These are phyloP conservation scores for Simplicillium aogashimaense DNA, from an alignment of 2,329 filamentous ascomycete genomes.

Conservation along the genomic window DNA sequence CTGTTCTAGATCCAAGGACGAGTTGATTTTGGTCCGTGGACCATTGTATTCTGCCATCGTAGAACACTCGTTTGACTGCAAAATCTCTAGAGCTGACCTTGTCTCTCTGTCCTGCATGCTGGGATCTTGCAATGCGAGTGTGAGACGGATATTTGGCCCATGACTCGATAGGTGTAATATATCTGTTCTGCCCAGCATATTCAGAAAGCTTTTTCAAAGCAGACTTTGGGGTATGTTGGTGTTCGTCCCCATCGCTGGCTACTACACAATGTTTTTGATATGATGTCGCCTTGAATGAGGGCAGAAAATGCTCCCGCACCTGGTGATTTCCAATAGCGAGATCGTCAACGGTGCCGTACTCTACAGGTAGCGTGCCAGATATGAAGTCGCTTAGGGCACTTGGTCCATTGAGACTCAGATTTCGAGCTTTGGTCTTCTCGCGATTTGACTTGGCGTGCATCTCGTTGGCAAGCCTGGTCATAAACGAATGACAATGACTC, in stretches of 20 bases:
- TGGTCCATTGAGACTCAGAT: no score
- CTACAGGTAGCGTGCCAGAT: not conserved
- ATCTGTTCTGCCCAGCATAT: conserved; percentile 2
- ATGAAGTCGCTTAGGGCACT: no score
- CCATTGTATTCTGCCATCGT: conserved; percentile 13
- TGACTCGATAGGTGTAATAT: conserved; percentile 14
- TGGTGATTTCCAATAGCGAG: no score
- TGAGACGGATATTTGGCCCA: conserved; percentile 25
- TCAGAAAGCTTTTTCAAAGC: conserved; percentile 4
- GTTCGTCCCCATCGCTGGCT: no score
- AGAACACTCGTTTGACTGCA: conserved; percentile 12
- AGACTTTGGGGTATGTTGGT: not conserved
- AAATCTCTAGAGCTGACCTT: conserved; percentile 18
- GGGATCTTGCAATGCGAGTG: conserved; percentile 17
- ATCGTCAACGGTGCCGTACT: conserved; percentile 6
- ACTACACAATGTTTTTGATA: no score
- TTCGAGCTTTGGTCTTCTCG: not conserved
- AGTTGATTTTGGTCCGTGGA: conserved; percentile 13
- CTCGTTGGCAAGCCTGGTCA: conserved; percentile 23
- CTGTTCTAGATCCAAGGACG: conserved; percentile 2
- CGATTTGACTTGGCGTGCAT: conserved; percentile 7
- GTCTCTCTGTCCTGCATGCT: conserved; percentile 12
- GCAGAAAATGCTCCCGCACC: no score
- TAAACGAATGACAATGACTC: conserved; percentile 17
- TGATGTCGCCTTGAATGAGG: no score